These are phyloP conservation scores for Lactifluus pinguis DNA, from an alignment of 768 basidiomycete genomes.

Conservation along the genomic window DNA sequence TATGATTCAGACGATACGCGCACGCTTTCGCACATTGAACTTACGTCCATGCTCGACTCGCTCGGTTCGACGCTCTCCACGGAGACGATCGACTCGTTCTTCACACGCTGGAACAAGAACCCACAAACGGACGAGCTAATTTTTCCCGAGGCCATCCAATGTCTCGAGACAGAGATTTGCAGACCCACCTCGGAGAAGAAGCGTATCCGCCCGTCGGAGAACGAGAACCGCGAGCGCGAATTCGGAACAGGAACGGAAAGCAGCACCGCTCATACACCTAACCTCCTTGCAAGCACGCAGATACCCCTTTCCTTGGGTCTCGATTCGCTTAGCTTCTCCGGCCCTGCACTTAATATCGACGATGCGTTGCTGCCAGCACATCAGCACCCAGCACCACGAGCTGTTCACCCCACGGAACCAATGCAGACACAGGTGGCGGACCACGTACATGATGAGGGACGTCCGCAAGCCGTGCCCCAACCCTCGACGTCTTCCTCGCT, in stretches of 20 bases:
- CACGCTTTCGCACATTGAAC: conserved; percentile 70
- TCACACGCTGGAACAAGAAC: conserved; percentile 56
- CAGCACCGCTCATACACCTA: conserved; percentile 47
- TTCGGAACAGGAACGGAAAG: conserved; percentile 27
- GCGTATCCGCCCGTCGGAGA: conserved; percentile 43
- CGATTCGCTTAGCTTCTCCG: conserved; percentile 54
- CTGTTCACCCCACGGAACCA: background rate
- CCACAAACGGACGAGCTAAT: conserved; percentile 64
- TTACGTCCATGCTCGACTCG: conserved; percentile 93
- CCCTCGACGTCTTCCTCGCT: conserved; percentile 32
- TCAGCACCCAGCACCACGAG: background rate
- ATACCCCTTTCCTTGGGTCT: conserved; percentile 28
- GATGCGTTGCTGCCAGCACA: conserved; percentile 12
- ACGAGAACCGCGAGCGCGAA: conserved; percentile 20
- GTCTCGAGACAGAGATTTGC: conserved; percentile 77
- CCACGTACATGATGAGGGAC: background rate
- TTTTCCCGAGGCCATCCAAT: conserved; percentile 69
- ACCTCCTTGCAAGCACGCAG: conserved; percentile 33
- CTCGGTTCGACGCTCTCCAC: conserved; percentile 85
- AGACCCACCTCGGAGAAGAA: conserved; percentile 66
- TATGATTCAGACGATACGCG: conserved; percentile 84
- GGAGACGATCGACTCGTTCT: conserved; percentile 77
- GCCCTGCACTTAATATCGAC: conserved; percentile 33
- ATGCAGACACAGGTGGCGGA: background rate
- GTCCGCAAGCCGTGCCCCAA: conserved; percentile 12